Conservation (phyloP, 2,329 filamentous ascomycete genomes). For the Zymoseptoria crescenta region DNA sequence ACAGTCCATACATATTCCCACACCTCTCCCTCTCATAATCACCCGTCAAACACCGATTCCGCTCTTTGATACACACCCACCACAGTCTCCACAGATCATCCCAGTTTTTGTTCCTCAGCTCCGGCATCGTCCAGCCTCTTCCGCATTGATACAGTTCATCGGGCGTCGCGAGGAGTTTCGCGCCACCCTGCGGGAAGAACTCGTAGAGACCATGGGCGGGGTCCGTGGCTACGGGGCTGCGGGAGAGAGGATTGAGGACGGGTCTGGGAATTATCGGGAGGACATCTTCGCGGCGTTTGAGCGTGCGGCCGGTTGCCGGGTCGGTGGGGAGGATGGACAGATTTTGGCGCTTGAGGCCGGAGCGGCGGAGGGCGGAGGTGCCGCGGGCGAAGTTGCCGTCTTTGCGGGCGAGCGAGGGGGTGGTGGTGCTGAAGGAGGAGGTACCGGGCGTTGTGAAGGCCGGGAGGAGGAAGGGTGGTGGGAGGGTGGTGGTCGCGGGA, state of each 20-base stretch:
- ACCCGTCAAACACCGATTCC: conserved; percentile 80
- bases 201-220: conserved; percentile 81
- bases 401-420: conserved; percentile 33
- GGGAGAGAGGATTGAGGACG: conserved; percentile 50
- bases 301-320: not conserved
- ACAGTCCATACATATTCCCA: conserved; percentile 58
- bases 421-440: conserved; percentile 23
- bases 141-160: conserved; percentile 66
- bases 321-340: conserved; percentile 24
- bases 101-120: conserved; percentile 84
- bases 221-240: conserved; percentile 51
- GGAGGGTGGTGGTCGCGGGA: conserved; percentile 15
- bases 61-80: conserved; percentile 89
- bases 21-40: conserved; percentile 59
- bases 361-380: conserved; percentile 70
- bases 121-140: conserved; percentile 73
- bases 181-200: conserved; percentile 71
- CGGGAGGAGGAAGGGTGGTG: conserved; percentile 30
- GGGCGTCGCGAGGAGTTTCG: conserved; percentile 62
- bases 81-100: conserved; percentile 86
- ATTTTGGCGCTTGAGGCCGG: conserved; percentile 53
- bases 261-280: conserved; percentile 61
- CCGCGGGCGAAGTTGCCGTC: conserved; percentile 77
- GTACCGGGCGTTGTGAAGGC: conserved; percentile 23
- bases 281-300: conserved; percentile 54